Evolutionary conservation across 192 early-diverging fungal genomes (phyloP), one percentile per base, ranked within the genome.

Genomic region (Dissophora globulifera): DNA sequence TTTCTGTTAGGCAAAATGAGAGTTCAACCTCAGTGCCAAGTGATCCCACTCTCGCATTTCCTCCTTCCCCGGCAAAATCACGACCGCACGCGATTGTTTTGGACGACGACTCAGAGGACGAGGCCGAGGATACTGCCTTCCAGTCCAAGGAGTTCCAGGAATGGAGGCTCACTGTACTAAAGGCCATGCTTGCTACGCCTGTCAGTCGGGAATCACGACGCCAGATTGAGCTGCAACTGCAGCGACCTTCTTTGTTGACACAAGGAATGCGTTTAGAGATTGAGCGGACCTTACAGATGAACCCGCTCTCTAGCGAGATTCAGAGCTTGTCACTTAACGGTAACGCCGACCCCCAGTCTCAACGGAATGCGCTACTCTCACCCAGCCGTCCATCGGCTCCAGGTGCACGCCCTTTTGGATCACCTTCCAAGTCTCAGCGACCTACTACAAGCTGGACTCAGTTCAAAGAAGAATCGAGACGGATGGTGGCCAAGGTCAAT

Each of bases 231-330:
- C 42, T 25, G 10, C 26, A 48, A 7, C 25, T 25, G 16, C 11
- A 29, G 38, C 17, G 11, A 16, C 22, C 52, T 6, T 31, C 29
- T 16, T 23, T n/a, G 2, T 11, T 62, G 6, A 53, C 45, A 3
- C 35, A 40, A 26, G 54, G 20, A 1, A 16, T 47, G 9, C 71
- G 30, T 6, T 50, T 45, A 26, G n/a, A 30, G 38, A 57, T 67
- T 13, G 57, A 60, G n/a, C 40, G 41, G 38, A 19, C 48, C 1
- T n/a, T 52, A 10, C 72, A 54, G 20, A 67, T 76, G 50, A 43
- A 43, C 1, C 72, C 72, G 2, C 46, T 76, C 0, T 76, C 72
- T 33, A 76, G 27, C 32, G 55, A 51, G 22, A 65, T 76, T 13
- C 49, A 58, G 2, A 50, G 50, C 30, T 52, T 76, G 63, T 54